Conservation (phyloP, 345 rosid species). For the Cardamine occulta region DNA sequence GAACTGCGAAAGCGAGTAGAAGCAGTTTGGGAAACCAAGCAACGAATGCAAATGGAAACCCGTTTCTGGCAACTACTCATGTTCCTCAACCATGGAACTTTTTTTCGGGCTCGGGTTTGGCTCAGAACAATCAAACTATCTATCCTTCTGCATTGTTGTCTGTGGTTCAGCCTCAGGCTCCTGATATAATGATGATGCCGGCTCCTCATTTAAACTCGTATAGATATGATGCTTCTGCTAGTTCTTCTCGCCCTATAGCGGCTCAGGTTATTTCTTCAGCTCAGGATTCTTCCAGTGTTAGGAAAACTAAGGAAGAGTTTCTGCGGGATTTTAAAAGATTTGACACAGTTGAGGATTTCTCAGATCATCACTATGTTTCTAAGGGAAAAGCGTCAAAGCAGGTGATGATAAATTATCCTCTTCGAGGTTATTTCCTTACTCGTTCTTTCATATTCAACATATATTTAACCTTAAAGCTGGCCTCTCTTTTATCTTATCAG, state of each 20-base stretch:
- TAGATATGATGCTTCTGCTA: constrained; percentile 26
- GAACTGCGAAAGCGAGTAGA: constrained; percentile 31
- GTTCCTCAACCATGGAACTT: constrained; percentile 20
- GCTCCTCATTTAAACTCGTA: constrained; percentile 18
- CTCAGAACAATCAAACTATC: constrained; percentile 4
- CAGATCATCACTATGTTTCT: constrained; percentile 67
- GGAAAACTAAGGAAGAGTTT: constrained; percentile 47
- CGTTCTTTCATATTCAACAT: constrained; percentile 4
- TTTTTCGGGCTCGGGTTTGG: not conserved
- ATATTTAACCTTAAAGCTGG: not conserved
- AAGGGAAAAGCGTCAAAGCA: constrained; percentile 51
- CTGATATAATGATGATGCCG: constrained; percentile 27
- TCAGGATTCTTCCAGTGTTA: constrained; percentile 31
- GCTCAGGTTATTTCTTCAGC: constrained; percentile 23
- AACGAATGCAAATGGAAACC: not conserved
- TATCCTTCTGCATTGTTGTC: constrained; percentile 10
- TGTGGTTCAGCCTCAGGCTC: constrained; percentile 25
- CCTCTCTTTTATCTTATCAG: constrained; percentile 46
- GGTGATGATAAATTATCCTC: constrained; percentile 44
- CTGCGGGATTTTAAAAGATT: constrained; percentile 64
- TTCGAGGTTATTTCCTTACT: not conserved
- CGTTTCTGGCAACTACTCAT: not conserved
- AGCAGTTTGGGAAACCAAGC: constrained; percentile 15
- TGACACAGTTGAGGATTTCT: constrained; percentile 70
- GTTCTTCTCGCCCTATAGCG: constrained; percentile 18